Conservation (phyloP, 1,284 basidiomycete genomes). For the Paramarasmius palmivorus region DNA sequence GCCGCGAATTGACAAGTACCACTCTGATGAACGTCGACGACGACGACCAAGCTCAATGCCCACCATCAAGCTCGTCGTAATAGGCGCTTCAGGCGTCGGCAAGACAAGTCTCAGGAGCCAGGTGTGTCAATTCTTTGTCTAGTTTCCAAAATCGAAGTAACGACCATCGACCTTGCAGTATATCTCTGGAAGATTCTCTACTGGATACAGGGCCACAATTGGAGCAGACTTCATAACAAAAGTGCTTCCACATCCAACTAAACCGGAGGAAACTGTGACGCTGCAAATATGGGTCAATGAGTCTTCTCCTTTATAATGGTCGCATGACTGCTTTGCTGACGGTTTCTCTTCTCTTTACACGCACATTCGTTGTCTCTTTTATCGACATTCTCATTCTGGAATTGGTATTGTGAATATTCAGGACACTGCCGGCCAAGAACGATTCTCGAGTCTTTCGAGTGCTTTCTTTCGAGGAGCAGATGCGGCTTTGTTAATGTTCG, state of each 20-base stretch:
- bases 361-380: background rate
- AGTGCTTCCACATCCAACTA: conserved; percentile 58
- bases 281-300: conserved; percentile 78
- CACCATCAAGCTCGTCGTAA: conserved; percentile 75
- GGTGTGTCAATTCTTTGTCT: conserved; percentile 38
- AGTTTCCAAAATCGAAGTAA: too few species aligned
- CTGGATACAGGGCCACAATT: conserved; percentile 78
- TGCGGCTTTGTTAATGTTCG: conserved; percentile 79
- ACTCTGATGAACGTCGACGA: conserved; percentile 6
- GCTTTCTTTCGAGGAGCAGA: conserved; percentile 85
- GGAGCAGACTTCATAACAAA: conserved; percentile 83
- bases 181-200: conserved; percentile 72
- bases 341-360: conserved; percentile 5
- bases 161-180: conserved; percentile 46
- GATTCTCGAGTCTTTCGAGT: conserved; percentile 76
- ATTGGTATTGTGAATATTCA: conserved; percentile 22
- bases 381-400: background rate
- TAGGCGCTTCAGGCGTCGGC: conserved; percentile 76
- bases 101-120: conserved; percentile 74
- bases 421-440: conserved; percentile 83
- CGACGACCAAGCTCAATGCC: conserved; percentile 39
- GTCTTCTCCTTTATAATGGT: conserved; percentile 9
- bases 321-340: conserved; percentile 13
- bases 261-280: conserved; percentile 53
- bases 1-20: background rate